Base-by-base conservation (phyloP, 2,329 filamentous ascomycete species). In the Hypoxylon rubiginosum region DNA sequence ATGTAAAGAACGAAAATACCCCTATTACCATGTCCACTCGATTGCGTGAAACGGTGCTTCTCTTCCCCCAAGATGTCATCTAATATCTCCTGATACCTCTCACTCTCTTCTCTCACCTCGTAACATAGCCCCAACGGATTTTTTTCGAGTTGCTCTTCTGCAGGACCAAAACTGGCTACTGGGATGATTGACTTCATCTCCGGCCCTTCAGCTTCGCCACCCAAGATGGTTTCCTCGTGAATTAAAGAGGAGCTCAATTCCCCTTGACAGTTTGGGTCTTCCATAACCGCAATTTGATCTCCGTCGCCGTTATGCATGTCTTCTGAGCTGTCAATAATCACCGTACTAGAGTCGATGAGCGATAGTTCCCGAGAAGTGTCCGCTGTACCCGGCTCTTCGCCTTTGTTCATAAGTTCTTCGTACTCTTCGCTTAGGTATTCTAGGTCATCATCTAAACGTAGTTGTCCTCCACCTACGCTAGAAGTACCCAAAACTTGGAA, bases 31-130 rank as follows among this genome's bases (percentile, higher is more conserved):
- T 41, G 24, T 3, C 58, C 50, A 61, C 45, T 49, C 50, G 3
- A 28, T 43, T 15, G 43, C 1, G 6, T 49, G 28, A 17, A 55
- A 49, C 32, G 58, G 50, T 9, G 50, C 50, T 50, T 55, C 49
- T 19, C 39, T 49, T 41, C 43, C 13, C 50, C 50, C 21, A 61
- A 17, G 19, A 61, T 61, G 46, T 61, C 58, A 11, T 39, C 41
- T 28, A 53, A 36, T 19, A 53, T 28, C n/a, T 60, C n/a, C 26
- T 48, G 26, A 2, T 19, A 53, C 15, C 49, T 60, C 5, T 58
- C 26, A 32, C 19, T 32, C 4, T 53, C 32, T 19, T 15, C 49
- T 21, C 11, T 28, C 49, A 24, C 32, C 17, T 21, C 43, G 13
- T 10, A 4, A 21, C 17, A 17, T 46, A n/a, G 43, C 17, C 43